Conservation (phyloP, 306 rosid genomes). For the Cucurbita pepo region DNA sequence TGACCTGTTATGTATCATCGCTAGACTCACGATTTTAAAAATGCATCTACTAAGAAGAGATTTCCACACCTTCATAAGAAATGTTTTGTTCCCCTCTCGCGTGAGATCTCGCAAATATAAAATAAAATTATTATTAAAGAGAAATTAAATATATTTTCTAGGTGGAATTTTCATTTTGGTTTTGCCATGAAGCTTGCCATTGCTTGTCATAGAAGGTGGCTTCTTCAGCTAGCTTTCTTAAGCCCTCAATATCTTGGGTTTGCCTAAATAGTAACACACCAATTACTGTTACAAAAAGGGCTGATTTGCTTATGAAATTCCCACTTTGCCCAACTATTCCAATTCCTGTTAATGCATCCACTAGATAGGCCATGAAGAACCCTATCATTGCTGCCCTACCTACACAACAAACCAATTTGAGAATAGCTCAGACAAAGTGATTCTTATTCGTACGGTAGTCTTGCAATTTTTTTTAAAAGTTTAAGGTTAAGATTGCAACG, state of each 20-base stretch:
- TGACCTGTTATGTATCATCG: no score
- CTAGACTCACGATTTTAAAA: no score
- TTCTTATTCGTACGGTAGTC: no score
- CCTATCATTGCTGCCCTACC: constrained; percentile 41
- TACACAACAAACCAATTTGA: not conserved
- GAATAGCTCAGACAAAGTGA: no score
- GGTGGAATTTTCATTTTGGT: not conserved
- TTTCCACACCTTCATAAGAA: no score
- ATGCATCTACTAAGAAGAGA: no score
- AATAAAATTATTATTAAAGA: no score
- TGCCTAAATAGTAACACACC: constrained; percentile 13
- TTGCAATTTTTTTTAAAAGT: no score
- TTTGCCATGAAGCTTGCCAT: constrained; percentile 31
- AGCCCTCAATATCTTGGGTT: constrained; percentile 12
- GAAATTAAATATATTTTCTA: no score
- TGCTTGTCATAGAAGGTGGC: constrained; percentile 30
- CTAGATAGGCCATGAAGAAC: constrained; percentile 23
- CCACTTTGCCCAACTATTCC: constrained; percentile 27
- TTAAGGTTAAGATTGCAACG: no score
- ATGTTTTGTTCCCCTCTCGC: no score
- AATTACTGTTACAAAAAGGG: constrained; percentile 16
- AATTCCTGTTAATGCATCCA: constrained; percentile 24
- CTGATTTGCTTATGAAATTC: constrained; percentile 26
- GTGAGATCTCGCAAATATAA: no score
- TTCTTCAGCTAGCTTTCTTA: constrained; percentile 21